Evolutionary conservation across 768 basidiomycete species (phyloP).

Genomic region (Rhizopogon salebrosus): DNA sequence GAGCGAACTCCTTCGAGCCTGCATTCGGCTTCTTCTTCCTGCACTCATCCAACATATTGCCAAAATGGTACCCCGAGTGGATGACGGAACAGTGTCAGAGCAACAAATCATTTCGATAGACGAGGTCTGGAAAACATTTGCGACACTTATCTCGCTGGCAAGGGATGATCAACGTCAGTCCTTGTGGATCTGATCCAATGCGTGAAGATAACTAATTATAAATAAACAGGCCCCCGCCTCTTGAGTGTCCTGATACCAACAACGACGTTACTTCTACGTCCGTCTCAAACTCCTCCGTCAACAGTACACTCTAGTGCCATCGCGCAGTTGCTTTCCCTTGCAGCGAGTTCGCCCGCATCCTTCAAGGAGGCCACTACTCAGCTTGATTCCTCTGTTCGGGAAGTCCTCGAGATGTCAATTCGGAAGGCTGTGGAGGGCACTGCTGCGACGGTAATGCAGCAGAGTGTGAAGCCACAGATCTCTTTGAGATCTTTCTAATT

Average conservation of each 20-base stretch:
- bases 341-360: slow-evolving; percentile 60
- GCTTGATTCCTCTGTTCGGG: slow-evolving; percentile 52
- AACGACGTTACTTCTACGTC: slow-evolving; percentile 63
- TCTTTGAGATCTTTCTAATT: slow-evolving; percentile 65
- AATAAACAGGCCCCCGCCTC: slow-evolving; percentile 51
- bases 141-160: slow-evolving; percentile 53
- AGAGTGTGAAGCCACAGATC: slow-evolving; percentile 65
- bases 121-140: slow-evolving; percentile 81
- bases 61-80: slow-evolving; percentile 56
- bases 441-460: slow-evolving; percentile 25
- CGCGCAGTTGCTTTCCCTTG: slow-evolving; percentile 65
- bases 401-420: slow-evolving; percentile 71
- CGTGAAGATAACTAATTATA: slow-evolving; percentile 9
- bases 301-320: slow-evolving; percentile 55
- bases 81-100: slow-evolving; percentile 52
- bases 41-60: slow-evolving; percentile 79
- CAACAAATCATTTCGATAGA: slow-evolving; percentile 56
- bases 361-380: slow-evolving; percentile 83
- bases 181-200: not conserved
- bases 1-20: slow-evolving; percentile 63
- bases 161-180: slow-evolving; percentile 59
- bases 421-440: slow-evolving; percentile 64
- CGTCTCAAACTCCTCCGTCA: slow-evolving; percentile 35
- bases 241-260: slow-evolving; percentile 75
- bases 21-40: slow-evolving; percentile 68